Conservation (phyloP, 2,329 filamentous ascomycete genomes). For the Xenoacremonium recifei region DNA sequence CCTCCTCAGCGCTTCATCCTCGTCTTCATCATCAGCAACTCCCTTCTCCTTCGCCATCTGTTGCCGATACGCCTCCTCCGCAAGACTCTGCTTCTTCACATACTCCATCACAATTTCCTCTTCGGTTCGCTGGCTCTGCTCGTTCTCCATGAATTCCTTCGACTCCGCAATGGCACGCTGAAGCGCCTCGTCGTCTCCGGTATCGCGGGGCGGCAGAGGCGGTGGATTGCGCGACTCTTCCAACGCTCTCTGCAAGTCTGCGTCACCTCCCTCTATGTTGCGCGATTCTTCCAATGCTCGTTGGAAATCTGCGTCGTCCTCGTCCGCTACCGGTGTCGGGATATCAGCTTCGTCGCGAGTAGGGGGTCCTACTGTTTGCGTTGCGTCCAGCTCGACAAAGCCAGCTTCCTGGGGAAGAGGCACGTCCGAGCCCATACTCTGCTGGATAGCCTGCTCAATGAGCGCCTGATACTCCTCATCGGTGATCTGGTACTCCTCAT, state of each 20-base stretch:
- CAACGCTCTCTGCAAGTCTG: constrained; percentile 38
- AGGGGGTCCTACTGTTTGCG: constrained; percentile 1
- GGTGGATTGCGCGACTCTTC: constrained; percentile 37
- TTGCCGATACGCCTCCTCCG: constrained; percentile 58
- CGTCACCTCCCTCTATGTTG: no score
- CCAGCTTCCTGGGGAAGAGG: constrained; percentile 17
- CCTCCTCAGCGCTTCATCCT: constrained; percentile 55
- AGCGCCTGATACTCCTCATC: constrained; percentile 58
- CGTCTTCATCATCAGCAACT: constrained; percentile 33
- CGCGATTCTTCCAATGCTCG: constrained; percentile 43
- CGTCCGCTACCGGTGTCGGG: constrained; percentile 2
- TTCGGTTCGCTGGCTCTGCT: constrained; percentile 50
- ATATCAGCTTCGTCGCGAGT: no score
- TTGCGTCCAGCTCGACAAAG: constrained; percentile 13
- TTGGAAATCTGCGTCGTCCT: constrained; percentile 37
- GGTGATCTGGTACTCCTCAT: constrained; percentile 45
- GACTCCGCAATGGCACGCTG: constrained; percentile 41
- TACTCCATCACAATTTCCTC: constrained; percentile 74
- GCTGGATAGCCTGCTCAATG: constrained; percentile 55
- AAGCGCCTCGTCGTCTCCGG: constrained; percentile 31
- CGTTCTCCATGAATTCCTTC: constrained; percentile 38
- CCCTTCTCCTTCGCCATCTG: constrained; percentile 33
- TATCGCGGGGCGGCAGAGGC: constrained; percentile 5
- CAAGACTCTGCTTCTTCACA: constrained; percentile 70
- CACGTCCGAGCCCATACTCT: constrained; percentile 40